Evolutionary conservation across 2,329 filamentous ascomycete genomes (phyloP), one percentile per base, ranked within the genome.

Genomic region (Penicillium aurantiogriseum): DNA sequence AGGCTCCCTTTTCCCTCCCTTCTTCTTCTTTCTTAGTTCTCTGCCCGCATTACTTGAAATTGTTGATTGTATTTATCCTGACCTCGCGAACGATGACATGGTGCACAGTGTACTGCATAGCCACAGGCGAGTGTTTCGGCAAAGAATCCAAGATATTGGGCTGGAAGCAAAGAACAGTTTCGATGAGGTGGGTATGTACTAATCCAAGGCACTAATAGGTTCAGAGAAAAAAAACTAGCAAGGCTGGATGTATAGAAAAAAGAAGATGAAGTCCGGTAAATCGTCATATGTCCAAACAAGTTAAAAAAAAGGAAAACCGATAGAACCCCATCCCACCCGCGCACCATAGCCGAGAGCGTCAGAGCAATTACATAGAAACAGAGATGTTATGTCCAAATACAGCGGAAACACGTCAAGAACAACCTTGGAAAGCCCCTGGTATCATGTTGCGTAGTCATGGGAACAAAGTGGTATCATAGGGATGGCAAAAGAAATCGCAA

Each of bases 381-480:
- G 58, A 65, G 31, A 51, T 52, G 60, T 54, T 55, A 65, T 59
- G 51, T 57, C 54, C 58, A 62, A 44, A 60, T 35, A 56, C 40
- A 47, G 66, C 48, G 48, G 47, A 63, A 67, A 60, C 53, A 66
- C 51, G 64, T 63, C 58, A 50, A 60, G 54, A 62, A 62, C 44
- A 53, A 35, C 33, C 33, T 35, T 35, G 33, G 15, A 35, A 59
- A 62, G 54, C 54, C 63, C 69, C 65, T 68, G 69, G 68, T 70
- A 72, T 72, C 68, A 70, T 71, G 68, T 61, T 67, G 66, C 67
- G 66, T 63, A 68, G 66, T 67, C 69, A 65, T 71, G 60, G 67
- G 69, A 71, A 74, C 69, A 72, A 70, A 74, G 69, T 75, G 73
- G 73, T 75, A 75, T 75, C 73, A 75, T 72, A 68, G 67, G 63